These are phyloP conservation scores for Rhizopus stolonifer DNA, from an alignment of 371 early-diverging fungal species.

Conservation along the genomic window DNA sequence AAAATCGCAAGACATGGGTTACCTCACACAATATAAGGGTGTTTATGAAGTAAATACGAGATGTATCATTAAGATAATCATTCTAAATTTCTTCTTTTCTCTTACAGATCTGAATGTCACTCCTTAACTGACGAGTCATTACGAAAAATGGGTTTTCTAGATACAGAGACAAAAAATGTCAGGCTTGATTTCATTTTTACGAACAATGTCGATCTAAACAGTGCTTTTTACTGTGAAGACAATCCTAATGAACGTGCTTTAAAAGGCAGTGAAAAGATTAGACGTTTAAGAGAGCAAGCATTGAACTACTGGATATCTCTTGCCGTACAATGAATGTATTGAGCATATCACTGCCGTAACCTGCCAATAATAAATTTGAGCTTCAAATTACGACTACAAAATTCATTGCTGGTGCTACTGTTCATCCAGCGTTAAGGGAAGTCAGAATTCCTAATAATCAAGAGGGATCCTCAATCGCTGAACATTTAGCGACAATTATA, in stretches of 20 bases:
- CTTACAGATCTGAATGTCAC: constrained; percentile 11
- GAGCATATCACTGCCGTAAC: constrained; percentile 6
- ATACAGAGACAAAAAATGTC: too few species aligned
- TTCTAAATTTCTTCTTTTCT: constrained; percentile 13
- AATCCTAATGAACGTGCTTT: too few species aligned
- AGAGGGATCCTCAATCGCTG: background rate
- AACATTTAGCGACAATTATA: background rate
- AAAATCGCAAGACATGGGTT: too few species aligned
- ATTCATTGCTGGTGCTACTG: background rate
- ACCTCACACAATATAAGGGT: too few species aligned
- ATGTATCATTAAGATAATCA: constrained; percentile 14
- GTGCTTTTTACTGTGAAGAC: too few species aligned
- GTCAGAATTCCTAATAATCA: constrained; percentile 7
- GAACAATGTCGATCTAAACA: too few species aligned
- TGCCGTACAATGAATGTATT: constrained; percentile 5
- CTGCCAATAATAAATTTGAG: constrained; percentile 7
- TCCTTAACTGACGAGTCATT: constrained; percentile 4
- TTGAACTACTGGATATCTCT: too few species aligned
- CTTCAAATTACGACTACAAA: constrained; percentile 5
- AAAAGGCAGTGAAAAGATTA: too few species aligned
- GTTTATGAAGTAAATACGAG: too few species aligned
- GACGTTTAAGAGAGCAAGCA: too few species aligned
- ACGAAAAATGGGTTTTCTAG: too few species aligned
- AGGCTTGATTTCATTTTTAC: too few species aligned
- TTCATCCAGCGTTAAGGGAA: background rate